Evolutionary conservation across 2,329 filamentous ascomycete species (phyloP).

Genomic region (Rugonectria rugulosa): DNA sequence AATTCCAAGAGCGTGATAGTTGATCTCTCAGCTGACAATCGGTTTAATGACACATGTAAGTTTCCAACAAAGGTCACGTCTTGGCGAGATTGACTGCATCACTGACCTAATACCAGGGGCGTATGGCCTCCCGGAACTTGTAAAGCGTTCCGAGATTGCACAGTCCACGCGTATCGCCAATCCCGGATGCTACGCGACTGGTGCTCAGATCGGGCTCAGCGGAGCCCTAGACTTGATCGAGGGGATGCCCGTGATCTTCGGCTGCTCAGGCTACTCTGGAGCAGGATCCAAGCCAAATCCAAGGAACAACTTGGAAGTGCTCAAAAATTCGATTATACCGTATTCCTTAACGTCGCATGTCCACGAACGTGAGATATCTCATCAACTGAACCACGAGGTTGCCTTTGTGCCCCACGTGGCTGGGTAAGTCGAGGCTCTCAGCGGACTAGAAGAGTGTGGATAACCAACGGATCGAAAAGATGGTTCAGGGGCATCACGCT

Average conservation of each 20-base stretch:
- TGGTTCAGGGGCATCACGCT: slow-evolving; percentile 98
- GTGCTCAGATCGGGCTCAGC: slow-evolving; percentile 86
- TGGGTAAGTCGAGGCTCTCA: too few species aligned
- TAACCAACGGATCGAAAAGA: too few species aligned
- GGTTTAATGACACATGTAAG: too few species aligned
- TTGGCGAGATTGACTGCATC: too few species aligned
- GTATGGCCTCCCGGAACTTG: slow-evolving; percentile 88
- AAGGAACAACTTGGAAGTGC: slow-evolving; percentile 87
- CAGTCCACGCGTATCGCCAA: slow-evolving; percentile 85
- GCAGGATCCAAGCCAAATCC: slow-evolving; percentile 86
- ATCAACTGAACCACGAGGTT: slow-evolving; percentile 76
- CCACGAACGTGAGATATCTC: slow-evolving; percentile 89
- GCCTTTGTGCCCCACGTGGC: slow-evolving; percentile 94
- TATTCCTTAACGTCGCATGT: slow-evolving; percentile 81
- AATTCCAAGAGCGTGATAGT: slow-evolving; percentile 77
- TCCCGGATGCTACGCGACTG: slow-evolving; percentile 95
- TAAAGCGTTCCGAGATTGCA: slow-evolving; percentile 78
- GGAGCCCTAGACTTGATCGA: slow-evolving; percentile 80
- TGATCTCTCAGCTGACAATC: slow-evolving; percentile 96
- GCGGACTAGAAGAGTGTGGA: too few species aligned
- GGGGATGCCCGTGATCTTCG: slow-evolving; percentile 83
- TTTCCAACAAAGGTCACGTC: too few species aligned
- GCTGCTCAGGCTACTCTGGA: slow-evolving; percentile 92
- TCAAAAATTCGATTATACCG: slow-evolving; percentile 88
- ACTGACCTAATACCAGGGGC: too few species aligned